Evolutionary conservation across 306 rosid genomes (phyloP).

Genomic region (Corylus avellana): DNA sequence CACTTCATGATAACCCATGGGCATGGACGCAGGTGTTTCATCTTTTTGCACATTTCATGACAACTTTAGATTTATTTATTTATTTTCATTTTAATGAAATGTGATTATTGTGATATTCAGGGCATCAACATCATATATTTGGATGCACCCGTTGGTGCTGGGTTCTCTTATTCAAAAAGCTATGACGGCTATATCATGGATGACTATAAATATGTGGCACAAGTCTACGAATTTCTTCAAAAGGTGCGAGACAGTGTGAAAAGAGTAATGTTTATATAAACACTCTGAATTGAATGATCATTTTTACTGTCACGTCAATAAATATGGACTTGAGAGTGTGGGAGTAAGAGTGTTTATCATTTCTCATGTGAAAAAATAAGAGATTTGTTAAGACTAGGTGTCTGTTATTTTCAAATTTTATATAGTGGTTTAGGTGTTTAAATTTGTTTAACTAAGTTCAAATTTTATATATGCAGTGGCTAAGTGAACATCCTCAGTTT

Average conservation of each 20-base stretch:
- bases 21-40: constrained; percentile 25
- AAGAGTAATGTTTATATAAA: no score
- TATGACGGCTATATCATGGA: neutral
- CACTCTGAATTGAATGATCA: no score
- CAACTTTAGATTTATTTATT: neutral
- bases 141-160: constrained; percentile 2
- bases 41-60: neutral
- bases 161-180: constrained; percentile 6
- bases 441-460: neutral
- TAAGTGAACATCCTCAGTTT: neutral
- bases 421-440: no score
- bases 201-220: neutral
- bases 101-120: neutral
- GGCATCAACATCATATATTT: neutral
- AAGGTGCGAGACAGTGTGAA: neutral
- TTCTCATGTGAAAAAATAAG: no score
- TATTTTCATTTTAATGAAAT: neutral
- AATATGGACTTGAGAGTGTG: no score
- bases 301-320: no score
- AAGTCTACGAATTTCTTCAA: neutral
- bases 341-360: no score
- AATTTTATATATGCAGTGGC: neutral
- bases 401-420: neutral
- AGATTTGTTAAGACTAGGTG: neutral
- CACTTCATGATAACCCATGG: constrained; percentile 15